Evolutionary conservation across 202 grass and related monocot species (phyloP).

Genomic region (Schoenoplectus triqueter): DNA sequence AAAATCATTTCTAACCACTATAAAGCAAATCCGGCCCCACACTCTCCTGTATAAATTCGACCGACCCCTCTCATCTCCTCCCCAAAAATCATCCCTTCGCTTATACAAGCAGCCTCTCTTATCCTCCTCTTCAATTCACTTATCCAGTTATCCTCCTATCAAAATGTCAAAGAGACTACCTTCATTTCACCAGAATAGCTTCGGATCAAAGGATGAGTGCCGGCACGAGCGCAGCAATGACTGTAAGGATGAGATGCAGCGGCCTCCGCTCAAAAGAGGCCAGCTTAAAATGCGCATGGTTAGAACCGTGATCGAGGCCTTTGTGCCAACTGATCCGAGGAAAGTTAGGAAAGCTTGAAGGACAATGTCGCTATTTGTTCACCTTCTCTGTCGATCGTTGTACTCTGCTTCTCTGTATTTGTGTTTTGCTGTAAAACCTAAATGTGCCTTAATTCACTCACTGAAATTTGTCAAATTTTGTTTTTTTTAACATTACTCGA

Average conservation of each 20-base stretch:
- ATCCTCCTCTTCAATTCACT: constrained; percentile 16
- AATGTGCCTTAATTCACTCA: not conserved
- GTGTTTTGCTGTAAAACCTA: not conserved
- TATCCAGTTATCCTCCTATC: not conserved
- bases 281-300: constrained; percentile 66
- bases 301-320: constrained; percentile 42
- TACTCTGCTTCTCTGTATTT: not conserved
- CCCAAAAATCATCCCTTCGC: not conserved
- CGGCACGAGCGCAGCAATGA: constrained; percentile 23
- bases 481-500: not conserved
- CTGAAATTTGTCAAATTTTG: not conserved
- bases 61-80: not conserved
- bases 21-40: not conserved
- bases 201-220: constrained; percentile 7
- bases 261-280: constrained; percentile 59
- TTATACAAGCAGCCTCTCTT: not conserved
- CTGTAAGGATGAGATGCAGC: constrained; percentile 47
- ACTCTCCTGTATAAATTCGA: constrained; percentile 15
- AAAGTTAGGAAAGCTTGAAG: constrained; percentile 39
- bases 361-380: not conserved
- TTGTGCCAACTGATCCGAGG: constrained; percentile 21
- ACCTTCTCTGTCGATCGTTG: no score
- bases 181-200: constrained; percentile 35
- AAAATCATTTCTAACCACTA: constrained; percentile 3
- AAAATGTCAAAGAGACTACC: not conserved